Percentiles rank a stretch among this genome's conserved stretches.
phyloP scores from a whole-genome alignment of 2,329 filamentous ascomycete genomes.

The Anisogramma anomala region DNA sequence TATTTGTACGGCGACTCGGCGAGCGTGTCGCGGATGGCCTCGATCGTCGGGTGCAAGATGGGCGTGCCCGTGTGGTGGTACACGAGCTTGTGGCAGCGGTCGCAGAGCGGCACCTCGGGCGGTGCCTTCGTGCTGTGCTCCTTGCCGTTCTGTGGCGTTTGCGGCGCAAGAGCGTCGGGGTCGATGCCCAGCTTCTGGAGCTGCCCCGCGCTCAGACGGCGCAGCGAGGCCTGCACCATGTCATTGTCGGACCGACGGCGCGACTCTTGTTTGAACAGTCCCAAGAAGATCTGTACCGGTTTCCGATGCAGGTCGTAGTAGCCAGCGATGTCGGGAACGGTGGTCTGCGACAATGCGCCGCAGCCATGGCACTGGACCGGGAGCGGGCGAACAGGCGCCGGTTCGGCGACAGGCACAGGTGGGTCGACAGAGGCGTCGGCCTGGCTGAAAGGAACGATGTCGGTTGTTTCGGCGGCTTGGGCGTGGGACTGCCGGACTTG shows the following conservation, averaged over 20 bases:
- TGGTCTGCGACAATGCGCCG: conserved; percentile 51
- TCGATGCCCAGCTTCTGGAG: conserved; percentile 37
- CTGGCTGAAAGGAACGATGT: not conserved
- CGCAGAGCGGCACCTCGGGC: conserved; percentile 54
- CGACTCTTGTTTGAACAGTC: conserved; percentile 20
- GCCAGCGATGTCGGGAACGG: conserved; percentile 40
- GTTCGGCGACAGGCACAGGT: too few species aligned
- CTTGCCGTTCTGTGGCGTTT: conserved; percentile 7
- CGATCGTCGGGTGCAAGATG: conserved; percentile 70
- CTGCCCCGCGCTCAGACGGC: conserved; percentile 28
- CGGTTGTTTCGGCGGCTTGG: not conserved
- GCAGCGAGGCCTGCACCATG: conserved; percentile 36
- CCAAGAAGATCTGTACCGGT: conserved; percentile 38
- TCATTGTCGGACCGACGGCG: conserved; percentile 29
- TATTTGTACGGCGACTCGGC: conserved; percentile 77
- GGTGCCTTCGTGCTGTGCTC: not conserved
- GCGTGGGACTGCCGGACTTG: conserved; percentile 1
- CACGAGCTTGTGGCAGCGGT: conserved; percentile 72
- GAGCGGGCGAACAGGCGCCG: conserved; percentile 22
- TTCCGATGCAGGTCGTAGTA: conserved; percentile 44
- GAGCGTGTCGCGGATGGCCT: conserved; percentile 73
- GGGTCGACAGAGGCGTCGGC: not conserved
- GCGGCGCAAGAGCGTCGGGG: conserved; percentile 25
- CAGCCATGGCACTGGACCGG: conserved; percentile 53
- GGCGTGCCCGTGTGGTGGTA: conserved; percentile 62